Conservation (phyloP, 164 flowering plant species). For the Dillenia turbinata region DNA sequence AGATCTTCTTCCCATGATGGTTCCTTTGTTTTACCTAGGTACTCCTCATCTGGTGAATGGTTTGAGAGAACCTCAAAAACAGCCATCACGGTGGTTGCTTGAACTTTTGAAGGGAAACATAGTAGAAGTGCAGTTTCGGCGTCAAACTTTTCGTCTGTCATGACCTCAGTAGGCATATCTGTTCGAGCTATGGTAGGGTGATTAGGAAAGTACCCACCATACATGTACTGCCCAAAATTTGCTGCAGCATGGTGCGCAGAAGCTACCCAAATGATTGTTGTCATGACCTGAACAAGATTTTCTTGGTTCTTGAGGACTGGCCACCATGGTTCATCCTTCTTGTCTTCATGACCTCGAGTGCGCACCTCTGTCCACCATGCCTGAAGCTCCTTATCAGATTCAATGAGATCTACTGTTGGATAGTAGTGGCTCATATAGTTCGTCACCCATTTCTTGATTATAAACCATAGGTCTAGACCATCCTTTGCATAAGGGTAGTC, state of each 20-base stretch:
- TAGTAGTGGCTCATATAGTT: conserved; percentile 24
- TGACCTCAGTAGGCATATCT: conserved; percentile 23
- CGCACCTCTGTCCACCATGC: conserved; percentile 26
- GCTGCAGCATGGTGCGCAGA: conserved; percentile 33
- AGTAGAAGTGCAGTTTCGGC: conserved; percentile 19
- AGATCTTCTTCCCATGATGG: conserved; percentile 26
- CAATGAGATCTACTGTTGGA: not conserved
- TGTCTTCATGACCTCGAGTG: conserved; percentile 31
- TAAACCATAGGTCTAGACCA: conserved; percentile 24
- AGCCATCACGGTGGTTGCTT: conserved; percentile 36
- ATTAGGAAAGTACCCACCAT: conserved; percentile 28
- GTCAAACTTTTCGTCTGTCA: conserved; percentile 2
- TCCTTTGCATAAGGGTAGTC: conserved; percentile 30
- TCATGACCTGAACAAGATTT: conserved; percentile 17
- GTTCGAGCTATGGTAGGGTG: conserved; percentile 17
- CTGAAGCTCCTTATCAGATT: conserved; percentile 26
- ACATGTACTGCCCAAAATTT: conserved; percentile 31
- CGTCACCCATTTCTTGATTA: conserved; percentile 22
- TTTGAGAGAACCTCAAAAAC: conserved; percentile 29
- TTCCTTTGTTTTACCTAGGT: conserved; percentile 24
- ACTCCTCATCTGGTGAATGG: conserved; percentile 44
- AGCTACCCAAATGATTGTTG: conserved; percentile 32
- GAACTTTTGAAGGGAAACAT: conserved; percentile 29
- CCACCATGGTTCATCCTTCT: conserved; percentile 39
- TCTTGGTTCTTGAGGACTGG: conserved; percentile 17